Evolutionary conservation across 495 filamentous ascomycete genomes (phyloP), one percentile per base, ranked within the genome.

Genomic region (Tuber brumale): DNA sequence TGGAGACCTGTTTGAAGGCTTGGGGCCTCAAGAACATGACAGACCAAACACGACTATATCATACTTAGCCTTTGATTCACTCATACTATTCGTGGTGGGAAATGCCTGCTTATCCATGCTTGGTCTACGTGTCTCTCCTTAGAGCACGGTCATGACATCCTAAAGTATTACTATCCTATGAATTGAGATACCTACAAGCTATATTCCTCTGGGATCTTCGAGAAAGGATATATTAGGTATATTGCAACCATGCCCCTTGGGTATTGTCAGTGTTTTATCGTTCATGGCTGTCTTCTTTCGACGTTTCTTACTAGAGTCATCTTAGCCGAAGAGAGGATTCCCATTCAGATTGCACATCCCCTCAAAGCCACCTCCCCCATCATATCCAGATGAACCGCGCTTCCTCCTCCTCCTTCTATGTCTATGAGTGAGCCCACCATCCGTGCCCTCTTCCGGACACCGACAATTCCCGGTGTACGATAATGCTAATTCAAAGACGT

Each of bases 161-260:
- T 94, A 92, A 3, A 94, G 75, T 73, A 90, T 86, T 1, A 90
- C 85, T 27, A 83, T 85, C 35, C 93, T 93, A 27, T 85, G 79
- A 69, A 97, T 94, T 77, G 94, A 92, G 16, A 89, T 89, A 35
- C 91, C 94, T 27, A 91, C 86, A 66, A 98, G 86, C 86, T 89
- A 93, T 18, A 87, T 84, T 1, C 92, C 94, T 19, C 88, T 84
- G 14, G 87, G 84, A 78, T 93, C 90, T 71, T 88, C 88, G 51
- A 88, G 87, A 82, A 98, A 97, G 18, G 89, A 86, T 23, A 98
- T 85, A 46, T 86, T 90, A 2, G 95, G 95, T 7, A 97, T 93
- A 79, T 98, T 97, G 31, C 82, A 70, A 1, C 71, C 41, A 51
- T 83, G 82, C 18, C 82, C 82, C n/a, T n/a, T n/a, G n/a, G n/a